Base-by-base conservation (phyloP, 257 asterid genomes). In the Orobanche coerulescens region DNA sequence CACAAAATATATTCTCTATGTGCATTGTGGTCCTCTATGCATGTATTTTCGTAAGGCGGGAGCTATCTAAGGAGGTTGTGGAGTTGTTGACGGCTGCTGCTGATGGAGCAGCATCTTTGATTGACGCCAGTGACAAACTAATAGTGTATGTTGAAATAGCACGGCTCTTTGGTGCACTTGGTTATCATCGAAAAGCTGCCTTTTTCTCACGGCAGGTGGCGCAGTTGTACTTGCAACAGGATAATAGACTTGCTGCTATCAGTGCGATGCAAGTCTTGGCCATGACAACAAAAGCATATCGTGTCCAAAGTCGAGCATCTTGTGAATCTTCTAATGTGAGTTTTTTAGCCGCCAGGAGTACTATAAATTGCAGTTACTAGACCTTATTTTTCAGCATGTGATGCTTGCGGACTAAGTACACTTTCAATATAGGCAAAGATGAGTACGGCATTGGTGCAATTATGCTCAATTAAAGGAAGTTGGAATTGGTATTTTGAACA, bases 261-360 rank as follows among this genome's bases (percentile, higher is more conserved):
- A 87, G 97, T 59, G 95, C 97, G 58, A 81, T 87, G 95, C 97
- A 91, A 83, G 96, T 91, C 61, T 74, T 91, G 84, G 96, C 97
- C 23, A 87, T 91, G 95, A 91, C 97, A 48, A 85, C 97, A 19
- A 84, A 85, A 78, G 94, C 96, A 33, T 91, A 91, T 72, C 96
- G 95, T 64, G 94, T 91, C 69, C 95, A 91, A 76, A 91, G 97
- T 66, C 78, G 89, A 79, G 94, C 94, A 74, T 83, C 87, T 58
- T 76, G 74, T 64, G 91, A 81, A 68, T 81, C 70, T 54, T 76
- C 73, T 59, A 75, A 69, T 60, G 97, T 91, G 79, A 85, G 84
- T 73, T 61, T 65, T n/a, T n/a, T 37, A 61, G 43, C 24, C 55
- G 20, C 33, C 48, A n/a, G 15, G 16, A 30, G 8, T 31, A 54